Evolutionary conservation across 106 monocot genomes (phyloP), one percentile per base, ranked within the genome.

Genomic region (Dioscorea alata): DNA sequence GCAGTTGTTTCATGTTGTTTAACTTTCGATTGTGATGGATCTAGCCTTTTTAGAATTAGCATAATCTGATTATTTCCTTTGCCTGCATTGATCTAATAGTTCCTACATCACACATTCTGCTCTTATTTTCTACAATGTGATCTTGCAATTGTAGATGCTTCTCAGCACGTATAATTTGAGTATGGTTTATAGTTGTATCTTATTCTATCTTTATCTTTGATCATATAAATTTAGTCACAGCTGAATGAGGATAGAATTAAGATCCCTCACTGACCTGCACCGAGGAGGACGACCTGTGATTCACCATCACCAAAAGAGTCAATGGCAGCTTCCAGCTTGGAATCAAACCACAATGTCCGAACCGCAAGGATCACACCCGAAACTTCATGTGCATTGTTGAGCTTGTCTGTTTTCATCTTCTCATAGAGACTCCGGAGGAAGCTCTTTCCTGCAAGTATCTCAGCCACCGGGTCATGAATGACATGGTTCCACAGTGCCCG

Each of bases 311-410:
- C 60, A 23, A 81, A 85, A 1, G 68, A 79, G 25, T 34, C 50
- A 61, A 90, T 75, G 12, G 94, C 94, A 49, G 80, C 79, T 73
- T 88, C 79, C 19, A 94, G 56, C 78, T 81, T 80, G 32, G 87
- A 32, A 66, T 94, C 94, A 49, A 94, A 94, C 94, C 94, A 94
- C 57, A 94, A 60, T 15, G 94, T 94, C 33, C 90, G 25, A 4
- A 90, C 83, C 12, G 90, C 94, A 5, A 94, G 61, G 49, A 94
- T 88, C 61, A 94, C 90, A 2, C 94, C 94, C 20, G 90, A 88
- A 33, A 94, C 74, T 70, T 94, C 88, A 5, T 77, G 35, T 8
- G 94, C 87, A 71, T 83, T 83, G 63, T 66, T 80, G 8, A 81
- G 49, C 64, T 67, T 68, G 56, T 94, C 94, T 25, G 52, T 76